Base-by-base conservation (phyloP, 1,284 basidiomycete species). In the Leccinum pallidistipes region DNA sequence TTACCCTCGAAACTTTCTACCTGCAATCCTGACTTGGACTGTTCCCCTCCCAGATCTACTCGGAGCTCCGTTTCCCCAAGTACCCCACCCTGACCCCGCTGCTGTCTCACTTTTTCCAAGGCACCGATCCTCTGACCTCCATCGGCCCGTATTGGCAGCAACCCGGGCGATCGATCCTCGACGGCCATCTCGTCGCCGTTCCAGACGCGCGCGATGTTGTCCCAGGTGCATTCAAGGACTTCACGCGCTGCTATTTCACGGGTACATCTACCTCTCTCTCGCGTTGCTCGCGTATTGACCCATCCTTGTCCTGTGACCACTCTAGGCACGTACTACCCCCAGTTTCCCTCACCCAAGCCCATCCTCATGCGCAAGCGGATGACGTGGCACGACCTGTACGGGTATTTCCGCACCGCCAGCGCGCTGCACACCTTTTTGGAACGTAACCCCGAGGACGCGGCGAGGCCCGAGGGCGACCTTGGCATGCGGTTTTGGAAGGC, bases 61-160 rank as follows among this genome's bases (percentile, higher is more conserved):
- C 90, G 9, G 92, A 95, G 73, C 85, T 94, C 69, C 83, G 87
- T 36, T 79, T 95, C 6, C 78, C 88, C 1, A 70, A 78, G 27
- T 84, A 85, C 67, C 90, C 91, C 0, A 71, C 78, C 1, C 76
- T 90, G 16, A 83, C 84, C 1, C 77, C 81, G 0, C 74, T 87
- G 36, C 86, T 94, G 62, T 80, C 83, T 12, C 76, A 77, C 2
- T 94, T 89, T 69, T 78, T 83, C 2, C 85, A 88, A 69, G 88
- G 88, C 0, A 74, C 69, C 0, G 83, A 88, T 66, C 80, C 80
- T 1, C 57, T 65, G 12, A 79, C 79, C 47, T 85, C 83, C 21
- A 72, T 94, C 1, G 92, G 91, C 0, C 83, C 86, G 1, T 85
- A 92, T 70, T 95, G 91, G 84, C 82, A 93, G 65, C 87, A 89